Evolutionary conservation across 176 grass and related monocot species (phyloP), one percentile per base, ranked within the genome.

Genomic region (Zea luxurians): DNA sequence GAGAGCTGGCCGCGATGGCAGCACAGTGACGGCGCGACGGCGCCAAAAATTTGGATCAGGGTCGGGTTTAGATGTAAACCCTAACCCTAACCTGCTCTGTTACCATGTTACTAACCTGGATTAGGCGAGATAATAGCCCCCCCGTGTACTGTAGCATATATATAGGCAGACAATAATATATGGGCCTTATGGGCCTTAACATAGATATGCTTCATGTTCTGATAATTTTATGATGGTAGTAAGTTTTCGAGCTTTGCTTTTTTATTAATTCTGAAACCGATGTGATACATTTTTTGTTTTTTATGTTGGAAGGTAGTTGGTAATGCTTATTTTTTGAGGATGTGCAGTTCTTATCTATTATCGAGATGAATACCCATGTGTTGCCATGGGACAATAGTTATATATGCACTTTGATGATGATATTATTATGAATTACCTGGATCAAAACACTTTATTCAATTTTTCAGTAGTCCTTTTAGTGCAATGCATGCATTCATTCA

Each of bases 231-330:
- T 11, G 57, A 66, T 62, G 45, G 21, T 66, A 36, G 42, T 49
- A 60, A 57, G 41, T 58, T 79, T 48, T 63, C 5, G 47, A 37
- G 20, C 20, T 83, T 78, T 46, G 46, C 27, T 53, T 4, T 50
- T 69, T 70, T 27, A 27, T 69, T 69, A 69, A 6, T 68, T 83
- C 1, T 79, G 18, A 37, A 37, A 7, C 35, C 11, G 3, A 65
- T 35, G 6, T 75, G 10, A 8, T 57, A 2, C 18, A 18, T 57
- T n/a, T 18, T 54, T 18, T 18, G 0, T 8, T 58, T 20, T 58
- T 58, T 48, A 63, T 76, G 58, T 64, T 77, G 8, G 13, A 37
- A 27, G 53, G 27, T 54, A 47, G 47, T 27, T 72, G 13, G 10
- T 72, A 62, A 60, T 72, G 67, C 61, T 13, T 70, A 63, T 71